These are phyloP conservation scores for peach (Prunus persica) DNA, from an alignment of 306 rosid species.

Conservation along the genomic window DNA sequence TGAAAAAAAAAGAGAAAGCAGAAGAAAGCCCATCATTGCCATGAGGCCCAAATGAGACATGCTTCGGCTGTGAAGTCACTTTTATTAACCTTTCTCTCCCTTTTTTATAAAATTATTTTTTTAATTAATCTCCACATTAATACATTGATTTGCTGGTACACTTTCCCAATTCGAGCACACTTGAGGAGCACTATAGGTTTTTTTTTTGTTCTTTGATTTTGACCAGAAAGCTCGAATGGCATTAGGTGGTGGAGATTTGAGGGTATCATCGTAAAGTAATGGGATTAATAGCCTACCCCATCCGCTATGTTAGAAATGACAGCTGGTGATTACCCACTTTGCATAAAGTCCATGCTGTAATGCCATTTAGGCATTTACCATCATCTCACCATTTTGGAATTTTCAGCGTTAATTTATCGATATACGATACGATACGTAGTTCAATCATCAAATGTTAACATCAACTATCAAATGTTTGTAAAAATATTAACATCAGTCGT, in stretches of 20 bases:
- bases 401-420: not conserved
- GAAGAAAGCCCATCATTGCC: constrained; percentile 52
- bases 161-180: not conserved
- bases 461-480: not conserved
- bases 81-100: constrained; percentile 41
- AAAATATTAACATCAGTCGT: not conserved
- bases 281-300: not conserved
- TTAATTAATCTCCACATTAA: not conserved
- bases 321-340: not conserved
- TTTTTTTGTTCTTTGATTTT: not conserved
- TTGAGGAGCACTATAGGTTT: not conserved
- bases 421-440: too few relatives aligned
- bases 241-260: not conserved
- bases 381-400: not conserved
- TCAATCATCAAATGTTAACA: too few relatives aligned
- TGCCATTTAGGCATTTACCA: constrained; percentile 1
- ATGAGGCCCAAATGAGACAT: constrained; percentile 48
- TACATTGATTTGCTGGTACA: not conserved
- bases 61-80: constrained; percentile 66
- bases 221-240: not conserved
- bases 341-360: not conserved
- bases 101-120: constrained; percentile 7
- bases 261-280: not conserved
- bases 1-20: not conserved
- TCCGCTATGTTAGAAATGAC: not conserved